A percentile compares a stretch with the other conserved stretches of the same genome.
Conservation (phyloP, 2,329 filamentous ascomycete species). For the Monosporascus sp. region DNA sequence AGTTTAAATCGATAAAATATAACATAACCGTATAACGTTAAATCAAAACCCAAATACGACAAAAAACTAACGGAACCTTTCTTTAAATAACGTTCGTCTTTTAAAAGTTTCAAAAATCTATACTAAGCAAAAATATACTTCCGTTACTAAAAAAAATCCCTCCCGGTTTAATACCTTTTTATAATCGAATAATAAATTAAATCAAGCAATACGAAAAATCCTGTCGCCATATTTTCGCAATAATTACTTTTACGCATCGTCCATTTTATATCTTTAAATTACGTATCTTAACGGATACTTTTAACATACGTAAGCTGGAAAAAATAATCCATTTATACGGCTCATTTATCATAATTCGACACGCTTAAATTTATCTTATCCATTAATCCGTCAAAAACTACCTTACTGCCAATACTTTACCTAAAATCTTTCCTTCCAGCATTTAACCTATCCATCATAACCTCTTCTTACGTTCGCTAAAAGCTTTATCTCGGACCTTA, state of each 20-base stretch:
- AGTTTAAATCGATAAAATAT: neutral
- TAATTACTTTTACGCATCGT: constrained; percentile 24
- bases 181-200: constrained; percentile 31
- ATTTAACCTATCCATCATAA: neutral
- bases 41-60: neutral
- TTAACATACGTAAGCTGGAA: constrained; percentile 6
- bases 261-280: constrained; percentile 33
- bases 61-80: constrained; percentile 34
- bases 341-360: constrained; percentile 32
- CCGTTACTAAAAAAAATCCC: constrained; percentile 20
- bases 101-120: constrained; percentile 20
- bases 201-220: constrained; percentile 20
- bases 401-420: constrained; percentile 17
- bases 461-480: constrained; percentile 22
- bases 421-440: neutral
- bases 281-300: constrained; percentile 6
- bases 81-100: constrained; percentile 39
- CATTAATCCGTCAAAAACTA: constrained; percentile 40
- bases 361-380: constrained; percentile 28
- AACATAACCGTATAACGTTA: neutral
- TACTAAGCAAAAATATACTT: constrained; percentile 6
- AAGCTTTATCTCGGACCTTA: constrained; percentile 23
- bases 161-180: constrained; percentile 29
- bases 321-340: constrained; percentile 29
- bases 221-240: constrained; percentile 29